Evolutionary conservation across 257 asterid genomes (phyloP), one percentile per base, ranked within the genome.

Genomic region (Przewalskia tangutica): DNA sequence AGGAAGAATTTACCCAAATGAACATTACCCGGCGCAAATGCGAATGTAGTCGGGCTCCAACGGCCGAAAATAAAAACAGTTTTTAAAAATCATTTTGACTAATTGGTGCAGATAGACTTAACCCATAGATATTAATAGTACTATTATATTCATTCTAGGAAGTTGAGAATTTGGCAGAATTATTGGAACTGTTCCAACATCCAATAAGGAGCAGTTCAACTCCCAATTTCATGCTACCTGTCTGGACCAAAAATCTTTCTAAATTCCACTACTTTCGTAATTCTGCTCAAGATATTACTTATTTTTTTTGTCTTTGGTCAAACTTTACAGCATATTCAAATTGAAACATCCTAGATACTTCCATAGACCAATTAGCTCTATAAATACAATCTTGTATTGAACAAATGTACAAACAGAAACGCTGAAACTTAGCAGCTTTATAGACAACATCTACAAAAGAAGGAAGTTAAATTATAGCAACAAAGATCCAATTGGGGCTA

Each of bases 121-220:
- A 48, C 10, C 60, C 62, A 3, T 8, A 48, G 0, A 13, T 36
- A 65, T 14, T 65, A 36, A 36, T 46, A 73, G n/a, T 68, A 68
- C 34, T 42, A 27, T 20, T 54, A 23, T 40, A 66, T 70, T 71
- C 38, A 13, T 48, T 70, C 9, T n/a, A 18, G 56, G 77, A 70
- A 70, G 55, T 42, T 20, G 34, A 23, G 42, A 48, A 46, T 70
- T 71, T 10, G n/a, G 78, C 58, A 71, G 78, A 71, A 18, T 6
- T 73, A 23, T 73, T 73, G 12, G 38, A 48, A 73, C 44, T 73
- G 18, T 48, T 73, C 60, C 79, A 73, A 73, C 23, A 73, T 48
- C 79, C 79, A 73, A 23, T 73, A 13, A 73, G 60, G 60, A 23
- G 60, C 3, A 73, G 79, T 48, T 73, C 60, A 73, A 73, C 79